Base-by-base conservation (phyloP, 2,329 filamentous ascomycete species). In the Cladosporium sp. region DNA sequence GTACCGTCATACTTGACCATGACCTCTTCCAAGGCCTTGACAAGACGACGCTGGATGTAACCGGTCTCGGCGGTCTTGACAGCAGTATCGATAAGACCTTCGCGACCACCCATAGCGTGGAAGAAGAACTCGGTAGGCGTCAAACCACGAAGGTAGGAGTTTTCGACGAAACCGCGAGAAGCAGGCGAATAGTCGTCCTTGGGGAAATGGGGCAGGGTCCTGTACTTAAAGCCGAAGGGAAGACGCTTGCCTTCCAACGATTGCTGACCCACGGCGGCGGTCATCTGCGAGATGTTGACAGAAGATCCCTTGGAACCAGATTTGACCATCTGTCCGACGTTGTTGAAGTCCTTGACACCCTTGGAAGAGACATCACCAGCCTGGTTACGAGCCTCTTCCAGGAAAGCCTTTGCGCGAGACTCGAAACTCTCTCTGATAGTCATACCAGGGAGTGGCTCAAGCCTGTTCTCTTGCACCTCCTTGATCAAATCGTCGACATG, bases 251-350 rank as follows among this genome's bases (percentile, higher is more conserved):
- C 96, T 81, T 99, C 95, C 10, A 99, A 93, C 70, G 96, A 96
- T 78, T 99, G 96, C 78, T 99, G 95, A 70, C 96, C 95, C 67
- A 99, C 96, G 69, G 98, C 87, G 29, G 95, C 95, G 68, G 93
- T 96, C 95, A 99, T 99, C 80, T 99, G 95, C 18, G 96, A 97
- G 73, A 99, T 98, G 78, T 99, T 99, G 84, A 99, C 98, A 14
- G 92, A 94, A 2, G 95, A 98, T 78, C 95, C 95, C 84, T 99
- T 99, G 72, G 96, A 99, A 74, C 95, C 95, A 66, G 95, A 97
- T 62, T 89, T 88, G 67, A 96, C 93, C 91, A 98, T 99, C 75
- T 93, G 92, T 64, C 96, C 92, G 60, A 94, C 94, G 74, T 98
- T 97, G 85, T 99, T 99, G 73, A 91, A 84, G 79, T 97, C 92